Percentiles rank a stretch among this genome's conserved stretches.
Evolutionary conservation across 2,329 filamentous ascomycete species (phyloP).

Genomic region (Pleoardoris graminearum): DNA sequence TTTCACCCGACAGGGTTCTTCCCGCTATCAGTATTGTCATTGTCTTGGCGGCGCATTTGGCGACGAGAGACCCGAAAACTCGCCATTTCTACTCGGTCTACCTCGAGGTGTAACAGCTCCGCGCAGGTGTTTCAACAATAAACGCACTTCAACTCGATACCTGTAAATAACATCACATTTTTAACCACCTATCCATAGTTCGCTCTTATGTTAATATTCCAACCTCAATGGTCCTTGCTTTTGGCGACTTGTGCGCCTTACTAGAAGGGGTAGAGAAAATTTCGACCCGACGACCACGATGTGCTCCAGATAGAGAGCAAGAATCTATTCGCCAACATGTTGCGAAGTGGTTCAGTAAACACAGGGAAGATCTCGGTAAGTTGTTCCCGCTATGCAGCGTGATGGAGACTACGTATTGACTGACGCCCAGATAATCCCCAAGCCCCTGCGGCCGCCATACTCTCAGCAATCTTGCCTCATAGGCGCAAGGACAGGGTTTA

Average conservation of each 20-base stretch:
- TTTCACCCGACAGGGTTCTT: background rate
- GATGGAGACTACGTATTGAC: background rate
- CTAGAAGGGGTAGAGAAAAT: constrained; percentile 67
- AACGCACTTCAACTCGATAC: too few species aligned
- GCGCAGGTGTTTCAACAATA: too few species aligned
- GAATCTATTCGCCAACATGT: constrained; percentile 48
- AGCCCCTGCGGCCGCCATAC: constrained; percentile 64
- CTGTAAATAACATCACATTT: too few species aligned
- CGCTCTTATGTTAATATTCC: background rate
- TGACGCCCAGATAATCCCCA: constrained; percentile 52
- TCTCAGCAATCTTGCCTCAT: constrained; percentile 77
- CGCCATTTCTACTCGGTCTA: too few species aligned
- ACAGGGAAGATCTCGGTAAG: constrained; percentile 59
- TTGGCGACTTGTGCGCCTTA: constrained; percentile 73
- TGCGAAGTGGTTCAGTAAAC: constrained; percentile 68
- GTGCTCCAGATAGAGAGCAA: constrained; percentile 38
- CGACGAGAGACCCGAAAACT: too few species aligned
- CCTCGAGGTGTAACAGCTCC: too few species aligned
- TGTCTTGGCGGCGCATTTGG: background rate
- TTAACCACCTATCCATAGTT: background rate
- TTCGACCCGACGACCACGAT: constrained; percentile 46
- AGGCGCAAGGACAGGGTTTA: constrained; percentile 79
- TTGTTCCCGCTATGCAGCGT: background rate
- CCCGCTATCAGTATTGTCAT: background rate
- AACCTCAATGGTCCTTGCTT: constrained; percentile 65